Evolutionary conservation across 2,329 filamentous ascomycete genomes (phyloP).

Genomic region (Botrytis tulipae): DNA sequence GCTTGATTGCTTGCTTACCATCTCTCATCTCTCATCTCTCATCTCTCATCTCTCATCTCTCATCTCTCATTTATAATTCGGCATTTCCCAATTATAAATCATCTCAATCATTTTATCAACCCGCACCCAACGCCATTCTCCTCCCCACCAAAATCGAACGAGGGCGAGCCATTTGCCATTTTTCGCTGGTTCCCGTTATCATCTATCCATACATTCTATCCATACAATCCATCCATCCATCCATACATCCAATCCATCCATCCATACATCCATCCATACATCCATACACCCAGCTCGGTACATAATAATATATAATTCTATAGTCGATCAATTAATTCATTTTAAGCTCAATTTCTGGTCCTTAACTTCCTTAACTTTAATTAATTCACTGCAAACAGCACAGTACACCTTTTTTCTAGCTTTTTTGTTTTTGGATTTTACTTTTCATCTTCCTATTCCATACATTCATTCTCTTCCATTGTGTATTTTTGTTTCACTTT

Average conservation of each 20-base stretch:
- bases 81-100: neutral
- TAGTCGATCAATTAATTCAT: slow-evolving; percentile 9
- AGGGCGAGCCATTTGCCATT: neutral
- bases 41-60: too few relatives aligned
- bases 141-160: neutral
- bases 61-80: neutral
- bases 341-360: slow-evolving; percentile 12
- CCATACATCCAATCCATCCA: too few relatives aligned
- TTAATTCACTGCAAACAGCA: slow-evolving; percentile 19
- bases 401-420: slow-evolving; percentile 2
- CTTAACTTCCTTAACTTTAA: slow-evolving; percentile 20
- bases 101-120: neutral
- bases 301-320: slow-evolving; percentile 2
- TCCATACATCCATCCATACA: too few relatives aligned
- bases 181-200: slow-evolving; percentile 6
- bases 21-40: too few relatives aligned
- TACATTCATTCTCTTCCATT: slow-evolving; percentile 18
- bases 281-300: neutral
- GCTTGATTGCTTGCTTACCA: too few relatives aligned
- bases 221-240: too few relatives aligned
- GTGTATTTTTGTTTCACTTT: neutral
- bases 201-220: too few relatives aligned
- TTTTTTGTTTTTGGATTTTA: neutral
- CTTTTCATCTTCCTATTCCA: neutral
- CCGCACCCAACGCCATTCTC: neutral